Base-by-base conservation (phyloP, 768 basidiomycete species). In the Russula olivacea region DNA sequence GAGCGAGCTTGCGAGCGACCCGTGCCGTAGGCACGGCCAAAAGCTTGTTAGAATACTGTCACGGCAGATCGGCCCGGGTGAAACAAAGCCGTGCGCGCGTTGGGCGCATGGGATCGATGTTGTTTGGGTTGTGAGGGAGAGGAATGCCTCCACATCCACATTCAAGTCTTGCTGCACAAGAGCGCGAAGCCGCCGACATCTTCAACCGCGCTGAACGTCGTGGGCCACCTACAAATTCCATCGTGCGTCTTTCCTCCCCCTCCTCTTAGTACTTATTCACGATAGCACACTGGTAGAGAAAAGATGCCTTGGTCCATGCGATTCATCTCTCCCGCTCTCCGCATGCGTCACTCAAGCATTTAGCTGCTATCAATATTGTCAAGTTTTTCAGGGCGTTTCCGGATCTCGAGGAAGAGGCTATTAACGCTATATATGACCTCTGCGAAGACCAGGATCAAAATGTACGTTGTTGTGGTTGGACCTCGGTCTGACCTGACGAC, bases 391-490 rank as follows among this genome's bases (percentile, higher is more conserved):
- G 75, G 66, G 83, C 86, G 72, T 86, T 87, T 67, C 82, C 83
- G 0, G 88, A 87, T 50, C 74, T 86, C n/a, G 85, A 88, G 70
- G 88, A 89, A 67, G 81, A 81, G 23, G 85, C 85, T 7, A 87
- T 89, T 69, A 85, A 89, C 68, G 84, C 85, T n/a, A 80, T 89
- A 14, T 89, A 89, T 68, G 88, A 89, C 73, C 74, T 89, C 0
- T 89, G 88, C 70, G 88, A 89, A 71, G 88, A 89, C 74, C 81
- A 81, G 53, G 79, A 80, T 43, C 67, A 79, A 14, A 74, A 75
- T 66, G 87, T 86, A n/a, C 8, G 52, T 54, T 54, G 21, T 21
- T 19, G n/a, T n/a, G 34, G 14, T 4, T 0, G 28, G n/a, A n/a
- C 32, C 32, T 34, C 30, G 19, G 34, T 66, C 48, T 11, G 45